phyloP scores from a whole-genome alignment of 2,329 filamentous ascomycete species.

The Whalleya microplaca region DNA sequence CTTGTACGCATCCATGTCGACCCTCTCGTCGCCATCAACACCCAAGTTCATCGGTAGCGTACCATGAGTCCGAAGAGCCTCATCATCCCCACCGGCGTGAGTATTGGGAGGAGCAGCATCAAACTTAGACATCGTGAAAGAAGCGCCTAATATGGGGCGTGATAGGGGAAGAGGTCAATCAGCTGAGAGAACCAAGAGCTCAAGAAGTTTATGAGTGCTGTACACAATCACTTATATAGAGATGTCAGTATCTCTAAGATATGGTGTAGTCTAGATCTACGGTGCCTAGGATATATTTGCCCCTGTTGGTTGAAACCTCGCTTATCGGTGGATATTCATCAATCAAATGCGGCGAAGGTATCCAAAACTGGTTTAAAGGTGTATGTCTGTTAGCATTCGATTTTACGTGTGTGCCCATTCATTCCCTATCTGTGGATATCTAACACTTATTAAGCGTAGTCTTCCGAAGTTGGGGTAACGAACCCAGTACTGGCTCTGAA shows the following conservation, averaged over 20 bases:
- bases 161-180: neutral
- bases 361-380: neutral
- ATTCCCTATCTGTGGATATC: too few relatives aligned
- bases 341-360: conserved; percentile 7
- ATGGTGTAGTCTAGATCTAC: conserved; percentile 11
- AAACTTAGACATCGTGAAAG: conserved; percentile 26
- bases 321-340: conserved; percentile 18
- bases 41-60: conserved; percentile 24
- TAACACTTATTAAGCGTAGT: too few relatives aligned
- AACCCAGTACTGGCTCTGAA: too few relatives aligned
- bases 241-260: conserved; percentile 15
- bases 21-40: conserved; percentile 24
- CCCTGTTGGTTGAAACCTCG: conserved; percentile 15
- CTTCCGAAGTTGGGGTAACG: too few relatives aligned
- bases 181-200: conserved; percentile 2
- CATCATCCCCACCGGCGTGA: conserved; percentile 28
- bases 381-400: too few relatives aligned
- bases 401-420: too few relatives aligned
- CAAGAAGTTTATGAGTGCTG: neutral
- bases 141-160: neutral
- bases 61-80: conserved; percentile 26
- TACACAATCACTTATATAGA: neutral
- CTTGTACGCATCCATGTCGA: conserved; percentile 42
- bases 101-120: conserved; percentile 33
- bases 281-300: neutral